Percentiles rank a stretch among this genome's conserved stretches.
Evolutionary conservation across 441 rosid species (phyloP).

Genomic region (Jatropha podagrica): DNA sequence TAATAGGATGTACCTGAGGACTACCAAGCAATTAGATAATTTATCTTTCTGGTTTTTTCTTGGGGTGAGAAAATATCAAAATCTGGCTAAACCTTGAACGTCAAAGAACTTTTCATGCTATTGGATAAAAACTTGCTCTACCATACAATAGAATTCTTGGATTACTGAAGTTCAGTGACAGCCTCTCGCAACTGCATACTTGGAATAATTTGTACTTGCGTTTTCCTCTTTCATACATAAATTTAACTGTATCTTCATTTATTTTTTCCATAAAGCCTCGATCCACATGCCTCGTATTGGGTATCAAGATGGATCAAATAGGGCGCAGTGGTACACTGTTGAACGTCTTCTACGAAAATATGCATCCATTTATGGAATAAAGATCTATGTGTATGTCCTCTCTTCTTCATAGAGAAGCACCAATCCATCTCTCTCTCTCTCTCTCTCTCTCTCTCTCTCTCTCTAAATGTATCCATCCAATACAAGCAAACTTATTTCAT

Average conservation of each 20-base stretch:
- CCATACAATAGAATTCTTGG: background rate
- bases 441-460: background rate
- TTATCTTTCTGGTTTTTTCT: slow-evolving; percentile 8
- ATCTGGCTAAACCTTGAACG: background rate
- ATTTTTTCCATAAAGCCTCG: slow-evolving; percentile 45
- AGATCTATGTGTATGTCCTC: slow-evolving; percentile 66
- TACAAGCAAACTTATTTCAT: slow-evolving; percentile 2
- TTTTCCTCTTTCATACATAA: slow-evolving; percentile 10
- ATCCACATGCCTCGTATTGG: slow-evolving; percentile 93
- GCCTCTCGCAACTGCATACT: background rate
- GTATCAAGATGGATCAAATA: slow-evolving; percentile 70
- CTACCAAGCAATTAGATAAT: background rate
- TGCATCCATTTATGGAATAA: slow-evolving; percentile 61
- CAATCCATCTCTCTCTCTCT: background rate
- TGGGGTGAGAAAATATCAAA: background rate
- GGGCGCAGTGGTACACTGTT: slow-evolving; percentile 80
- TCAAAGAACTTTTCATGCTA: background rate
- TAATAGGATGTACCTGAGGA: background rate
- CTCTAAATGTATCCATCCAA: no score
- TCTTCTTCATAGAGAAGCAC: background rate
- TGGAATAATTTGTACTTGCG: background rate
- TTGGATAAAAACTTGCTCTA: background rate
- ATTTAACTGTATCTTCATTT: background rate
- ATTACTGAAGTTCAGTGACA: background rate
- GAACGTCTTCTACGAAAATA: slow-evolving; percentile 88